These are phyloP conservation scores for Syzygium aromaticum DNA, from an alignment of 345 rosid genomes.

Conservation along the genomic window DNA sequence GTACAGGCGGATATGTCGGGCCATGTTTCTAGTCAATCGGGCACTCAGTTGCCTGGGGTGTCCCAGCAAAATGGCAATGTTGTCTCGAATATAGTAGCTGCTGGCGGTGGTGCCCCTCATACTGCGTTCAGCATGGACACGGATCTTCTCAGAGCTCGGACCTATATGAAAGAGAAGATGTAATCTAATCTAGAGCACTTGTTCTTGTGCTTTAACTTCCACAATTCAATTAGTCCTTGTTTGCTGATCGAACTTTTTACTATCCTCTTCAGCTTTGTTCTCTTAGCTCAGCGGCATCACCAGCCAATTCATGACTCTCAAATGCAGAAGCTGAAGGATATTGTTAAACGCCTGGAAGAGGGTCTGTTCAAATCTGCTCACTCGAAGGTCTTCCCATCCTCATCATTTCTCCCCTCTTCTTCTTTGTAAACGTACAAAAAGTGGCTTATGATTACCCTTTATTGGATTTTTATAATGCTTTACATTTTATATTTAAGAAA, in stretches of 20 bases:
- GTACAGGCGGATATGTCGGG: slow-evolving; percentile 34
- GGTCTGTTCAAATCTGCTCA: slow-evolving; percentile 61
- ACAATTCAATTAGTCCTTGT: background rate
- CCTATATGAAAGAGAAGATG: slow-evolving; percentile 42
- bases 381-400: slow-evolving; percentile 45
- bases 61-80: slow-evolving; percentile 28
- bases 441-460: background rate
- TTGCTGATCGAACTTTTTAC: slow-evolving; percentile 1
- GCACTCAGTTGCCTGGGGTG: slow-evolving; percentile 7
- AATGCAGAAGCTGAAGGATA: slow-evolving; percentile 37
- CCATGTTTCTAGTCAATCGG: slow-evolving; percentile 23
- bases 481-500: background rate
- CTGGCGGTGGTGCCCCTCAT: slow-evolving; percentile 12
- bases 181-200: slow-evolving; percentile 12
- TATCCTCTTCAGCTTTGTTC: slow-evolving; percentile 27
- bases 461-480: background rate
- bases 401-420: background rate
- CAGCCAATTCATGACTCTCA: slow-evolving; percentile 33
- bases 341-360: slow-evolving; percentile 82
- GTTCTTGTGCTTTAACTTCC: background rate
- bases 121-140: slow-evolving; percentile 26
- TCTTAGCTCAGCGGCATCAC: slow-evolving; percentile 44
- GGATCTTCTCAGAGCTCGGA: slow-evolving; percentile 38
- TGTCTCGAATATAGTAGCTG: background rate
- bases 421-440: background rate